Evolutionary conservation across 179 eudicot species (phyloP), one percentile per base, ranked within the genome.

Genomic region (Amaranthus tricolor): DNA sequence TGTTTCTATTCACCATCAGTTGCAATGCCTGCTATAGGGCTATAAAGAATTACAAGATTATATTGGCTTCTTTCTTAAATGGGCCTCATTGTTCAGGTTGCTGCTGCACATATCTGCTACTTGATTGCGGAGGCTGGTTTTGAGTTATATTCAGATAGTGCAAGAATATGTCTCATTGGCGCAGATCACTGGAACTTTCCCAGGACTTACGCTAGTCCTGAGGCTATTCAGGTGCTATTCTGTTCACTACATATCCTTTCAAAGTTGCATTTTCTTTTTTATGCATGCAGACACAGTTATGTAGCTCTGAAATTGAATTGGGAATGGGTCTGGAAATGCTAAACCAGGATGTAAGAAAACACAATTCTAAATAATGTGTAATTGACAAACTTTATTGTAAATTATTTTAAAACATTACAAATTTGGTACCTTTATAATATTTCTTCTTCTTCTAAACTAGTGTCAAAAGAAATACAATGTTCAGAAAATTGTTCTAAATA

Each of bases 71-170:
- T 6, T 74, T 62, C 73, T 80, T 64, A 74, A 52, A 47, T 61
- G 68, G 68, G 75, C 49, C 4, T 51, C 17, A 17, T 72, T 55
- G 49, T 70, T 52, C 89, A 93, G 98, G 88, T 93, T 68, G 82
- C 82, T 72, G 97, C 97, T 66, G 99, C 97, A 54, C 99, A 95
- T 83, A 91, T 88, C 71, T 95, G 99, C 86, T 95, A 95, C 82
- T 78, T 95, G 81, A 87, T 93, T 77, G 97, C 99, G 12, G 99
- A 95, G 81, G 91, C 97, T 40, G 88, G 82, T 72, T 89, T 95
- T 77, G 93, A 93, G 82, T 80, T 84, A 64, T 91, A 90, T 80
- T 93, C 99, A 73, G 92, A 93, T 77, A 83, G 82, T 80, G 92
- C 99, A 63, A 86, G 99, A 78, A 66, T 95, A 78, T 95, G 99